Conservation (phyloP, 768 basidiomycete genomes). For the Mycena indigotica region DNA sequence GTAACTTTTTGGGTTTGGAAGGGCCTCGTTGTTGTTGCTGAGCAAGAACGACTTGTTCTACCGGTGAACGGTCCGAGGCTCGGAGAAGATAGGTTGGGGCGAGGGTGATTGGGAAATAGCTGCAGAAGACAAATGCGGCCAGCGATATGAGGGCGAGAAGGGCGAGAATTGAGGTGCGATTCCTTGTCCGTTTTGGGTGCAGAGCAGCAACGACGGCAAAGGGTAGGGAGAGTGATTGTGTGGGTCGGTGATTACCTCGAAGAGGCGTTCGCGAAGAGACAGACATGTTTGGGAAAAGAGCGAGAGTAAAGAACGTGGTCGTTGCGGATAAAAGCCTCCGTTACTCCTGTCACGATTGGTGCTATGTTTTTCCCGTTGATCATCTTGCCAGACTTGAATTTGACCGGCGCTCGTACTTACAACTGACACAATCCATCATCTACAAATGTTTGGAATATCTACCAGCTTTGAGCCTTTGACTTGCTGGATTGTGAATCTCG, state of each 20-base stretch:
- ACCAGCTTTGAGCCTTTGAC: too few relatives aligned
- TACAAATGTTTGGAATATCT: too few relatives aligned
- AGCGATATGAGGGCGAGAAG: conserved; percentile 54
- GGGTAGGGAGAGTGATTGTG: conserved; percentile 19
- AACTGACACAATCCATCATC: background rate
- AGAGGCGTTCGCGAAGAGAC: conserved; percentile 32
- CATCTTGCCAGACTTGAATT: too few relatives aligned
- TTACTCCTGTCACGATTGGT: background rate
- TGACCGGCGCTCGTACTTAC: too few relatives aligned
- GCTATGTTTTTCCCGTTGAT: too few relatives aligned
- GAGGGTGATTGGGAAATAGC: conserved; percentile 42
- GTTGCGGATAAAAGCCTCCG: conserved; percentile 1
- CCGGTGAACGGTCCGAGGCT: conserved; percentile 30
- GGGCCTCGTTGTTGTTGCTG: conserved; percentile 40
- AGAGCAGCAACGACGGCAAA: conserved; percentile 34
- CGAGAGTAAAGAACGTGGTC: conserved; percentile 4
- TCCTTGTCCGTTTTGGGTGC: conserved; percentile 49
- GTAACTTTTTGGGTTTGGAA: conserved; percentile 23
- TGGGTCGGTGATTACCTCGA: conserved; percentile 27
- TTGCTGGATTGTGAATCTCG: too few relatives aligned
- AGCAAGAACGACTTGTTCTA: conserved; percentile 38
- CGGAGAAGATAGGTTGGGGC: conserved; percentile 40
- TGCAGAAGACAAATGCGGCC: conserved; percentile 58
- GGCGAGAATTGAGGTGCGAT: conserved; percentile 56
- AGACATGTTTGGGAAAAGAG: conserved; percentile 27